These are phyloP conservation scores for Byssoonygena ceratinophila DNA, from an alignment of 2,329 filamentous ascomycete species.

Conservation along the genomic window DNA sequence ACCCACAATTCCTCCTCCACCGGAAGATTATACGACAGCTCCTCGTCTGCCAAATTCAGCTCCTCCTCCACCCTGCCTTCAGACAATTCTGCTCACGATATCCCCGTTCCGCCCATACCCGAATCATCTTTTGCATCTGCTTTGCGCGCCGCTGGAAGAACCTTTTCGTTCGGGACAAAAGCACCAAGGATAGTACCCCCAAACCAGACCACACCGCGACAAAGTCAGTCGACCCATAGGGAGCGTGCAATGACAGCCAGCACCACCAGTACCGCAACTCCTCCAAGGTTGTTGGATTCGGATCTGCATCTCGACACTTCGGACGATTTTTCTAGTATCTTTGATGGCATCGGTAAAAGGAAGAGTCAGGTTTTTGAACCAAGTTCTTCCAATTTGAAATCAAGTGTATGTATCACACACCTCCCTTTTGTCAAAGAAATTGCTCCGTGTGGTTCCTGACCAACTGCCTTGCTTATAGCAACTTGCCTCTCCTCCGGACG, in stretches of 20 bases:
- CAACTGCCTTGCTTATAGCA: neutral
- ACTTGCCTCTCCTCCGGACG: slow-evolving; percentile 15
- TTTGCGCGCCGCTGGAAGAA: slow-evolving; percentile 39
- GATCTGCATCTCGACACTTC: slow-evolving; percentile 33
- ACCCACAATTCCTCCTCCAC: slow-evolving; percentile 41
- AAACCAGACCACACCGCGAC: slow-evolving; percentile 11
- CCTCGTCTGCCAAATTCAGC: slow-evolving; percentile 43
- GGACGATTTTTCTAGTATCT: slow-evolving; percentile 45
- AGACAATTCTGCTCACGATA: slow-evolving; percentile 35
- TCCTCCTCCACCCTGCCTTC: slow-evolving; percentile 48
- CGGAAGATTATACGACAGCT: slow-evolving; percentile 36
- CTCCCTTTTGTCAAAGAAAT: no score
- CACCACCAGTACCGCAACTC: slow-evolving; percentile 42
- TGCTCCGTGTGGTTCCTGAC: no score
- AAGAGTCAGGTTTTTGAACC: slow-evolving; percentile 21
- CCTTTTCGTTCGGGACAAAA: slow-evolving; percentile 45
- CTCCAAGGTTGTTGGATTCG: slow-evolving; percentile 42
- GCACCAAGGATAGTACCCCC: slow-evolving; percentile 26
- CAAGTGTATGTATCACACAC: slow-evolving; percentile 12
- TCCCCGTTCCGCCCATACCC: slow-evolving; percentile 34
- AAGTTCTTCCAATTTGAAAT: slow-evolving; percentile 15
- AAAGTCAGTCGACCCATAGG: slow-evolving; percentile 23
- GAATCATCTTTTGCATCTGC: slow-evolving; percentile 31
- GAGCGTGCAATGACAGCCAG: slow-evolving; percentile 43
- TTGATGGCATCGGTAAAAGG: slow-evolving; percentile 37